Percentiles rank a stretch among this genome's conserved stretches.
These are phyloP conservation scores for Tolypocladium ophioglossoides DNA, from an alignment of 2,329 filamentous ascomycete genomes.

Conservation along the genomic window DNA sequence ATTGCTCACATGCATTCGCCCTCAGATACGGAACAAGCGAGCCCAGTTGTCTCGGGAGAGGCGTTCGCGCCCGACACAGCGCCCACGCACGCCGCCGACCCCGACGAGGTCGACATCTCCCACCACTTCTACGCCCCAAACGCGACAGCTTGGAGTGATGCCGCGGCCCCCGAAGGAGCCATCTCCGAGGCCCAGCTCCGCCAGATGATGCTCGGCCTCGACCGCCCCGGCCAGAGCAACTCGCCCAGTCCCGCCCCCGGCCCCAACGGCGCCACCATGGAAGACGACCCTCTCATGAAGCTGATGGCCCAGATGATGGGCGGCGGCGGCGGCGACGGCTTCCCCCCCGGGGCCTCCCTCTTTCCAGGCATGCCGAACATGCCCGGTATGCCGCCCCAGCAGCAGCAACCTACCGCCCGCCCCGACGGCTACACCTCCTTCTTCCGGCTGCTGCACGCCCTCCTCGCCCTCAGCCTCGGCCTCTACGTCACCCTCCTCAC, in stretches of 20 bases:
- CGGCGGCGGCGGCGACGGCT: slow-evolving; percentile 22
- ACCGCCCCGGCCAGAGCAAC: slow-evolving; percentile 20
- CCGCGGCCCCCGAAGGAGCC: slow-evolving; percentile 18
- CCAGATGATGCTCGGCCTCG: slow-evolving; percentile 54
- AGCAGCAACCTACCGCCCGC: slow-evolving; percentile 14
- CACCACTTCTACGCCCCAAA: slow-evolving; percentile 56
- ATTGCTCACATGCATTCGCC: neutral
- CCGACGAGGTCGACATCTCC: slow-evolving; percentile 72
- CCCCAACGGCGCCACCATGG: slow-evolving; percentile 7
- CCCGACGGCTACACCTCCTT: slow-evolving; percentile 34
- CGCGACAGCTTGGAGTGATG: slow-evolving; percentile 18
- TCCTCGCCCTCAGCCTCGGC: slow-evolving; percentile 60
- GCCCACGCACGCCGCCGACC: slow-evolving; percentile 41
- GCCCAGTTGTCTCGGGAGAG: neutral
- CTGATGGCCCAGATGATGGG: slow-evolving; percentile 67
- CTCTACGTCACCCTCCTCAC: slow-evolving; percentile 60
- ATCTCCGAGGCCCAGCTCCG: slow-evolving; percentile 49
- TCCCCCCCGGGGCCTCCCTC: slow-evolving; percentile 19
- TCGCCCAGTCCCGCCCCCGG: slow-evolving; percentile 12
- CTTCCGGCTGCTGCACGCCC: slow-evolving; percentile 64
- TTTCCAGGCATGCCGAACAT: slow-evolving; percentile 21
- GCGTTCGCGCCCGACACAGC: neutral
- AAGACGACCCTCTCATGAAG: slow-evolving; percentile 38
- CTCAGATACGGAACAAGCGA: slow-evolving; percentile 3
- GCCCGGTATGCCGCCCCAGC: slow-evolving; percentile 25